A percentile compares a stretch with the other conserved stretches of the same genome.
Conservation (phyloP, 257 asterid species). For the Fraxinus americana region DNA sequence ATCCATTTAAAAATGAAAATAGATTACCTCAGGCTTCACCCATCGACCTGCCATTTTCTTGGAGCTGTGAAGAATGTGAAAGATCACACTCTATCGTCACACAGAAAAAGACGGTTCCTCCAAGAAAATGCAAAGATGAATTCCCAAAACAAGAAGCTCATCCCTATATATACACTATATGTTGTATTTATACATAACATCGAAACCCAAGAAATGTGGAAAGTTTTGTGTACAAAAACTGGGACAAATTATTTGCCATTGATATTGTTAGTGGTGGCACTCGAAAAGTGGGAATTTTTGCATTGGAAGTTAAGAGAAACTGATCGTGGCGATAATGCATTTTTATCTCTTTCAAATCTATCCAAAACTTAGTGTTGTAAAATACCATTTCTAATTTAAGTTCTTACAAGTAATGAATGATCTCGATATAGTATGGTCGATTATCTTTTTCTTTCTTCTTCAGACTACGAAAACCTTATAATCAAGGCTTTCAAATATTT, state of each 20-base stretch:
- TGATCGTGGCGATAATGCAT: no score
- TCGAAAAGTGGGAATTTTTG: background rate
- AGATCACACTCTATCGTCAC: conserved; percentile 15
- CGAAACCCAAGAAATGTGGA: background rate
- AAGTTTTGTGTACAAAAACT: background rate
- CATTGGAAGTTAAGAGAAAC: no score
- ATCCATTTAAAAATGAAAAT: background rate
- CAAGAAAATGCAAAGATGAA: background rate
- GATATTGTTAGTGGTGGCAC: background rate
- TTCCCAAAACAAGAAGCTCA: background rate
- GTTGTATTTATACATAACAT: no score
- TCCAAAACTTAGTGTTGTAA: no score
- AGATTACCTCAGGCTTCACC: conserved; percentile 45
- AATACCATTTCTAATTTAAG: no score
- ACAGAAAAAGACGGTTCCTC: background rate
- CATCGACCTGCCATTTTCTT: conserved; percentile 40
- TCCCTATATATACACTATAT: background rate
- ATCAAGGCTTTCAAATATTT: no score
- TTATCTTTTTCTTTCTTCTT: no score
- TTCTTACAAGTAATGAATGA: no score
- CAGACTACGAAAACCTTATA: no score
- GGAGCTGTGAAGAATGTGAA: conserved; percentile 29
- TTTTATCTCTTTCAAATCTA: no score
- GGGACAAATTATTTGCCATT: background rate
- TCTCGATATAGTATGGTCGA: no score